A percentile compares a stretch with the other conserved stretches of the same genome.
Evolutionary conservation across 768 basidiomycete genomes (phyloP).

Genomic region (Hemileccinum rubropunctum): DNA sequence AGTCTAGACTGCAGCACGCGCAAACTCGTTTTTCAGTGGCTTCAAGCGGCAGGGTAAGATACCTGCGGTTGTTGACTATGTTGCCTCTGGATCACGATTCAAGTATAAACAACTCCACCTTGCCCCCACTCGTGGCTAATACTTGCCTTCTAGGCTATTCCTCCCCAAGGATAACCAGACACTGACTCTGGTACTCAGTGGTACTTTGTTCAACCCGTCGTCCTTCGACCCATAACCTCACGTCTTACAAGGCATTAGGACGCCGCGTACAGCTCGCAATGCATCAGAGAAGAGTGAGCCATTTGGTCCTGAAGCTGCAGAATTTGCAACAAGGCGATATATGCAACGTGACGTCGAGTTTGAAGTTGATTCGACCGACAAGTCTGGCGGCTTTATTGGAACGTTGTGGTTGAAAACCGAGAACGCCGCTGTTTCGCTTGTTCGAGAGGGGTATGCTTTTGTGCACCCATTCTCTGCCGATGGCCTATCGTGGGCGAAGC

Average conservation of each 20-base stretch:
- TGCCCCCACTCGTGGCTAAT: not conserved
- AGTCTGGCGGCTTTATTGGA: conserved; percentile 95
- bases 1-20: conserved; percentile 63
- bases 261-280: conserved; percentile 83
- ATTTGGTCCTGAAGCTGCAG: conserved; percentile 77
- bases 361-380: conserved; percentile 86
- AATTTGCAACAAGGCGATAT: conserved; percentile 74
- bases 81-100: conserved; percentile 92
- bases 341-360: conserved; percentile 97
- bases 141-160: conserved; percentile 53
- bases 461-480: conserved; percentile 91
- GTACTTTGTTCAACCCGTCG: conserved; percentile 33
- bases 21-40: conserved; percentile 81
- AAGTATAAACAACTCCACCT: conserved; percentile 51
- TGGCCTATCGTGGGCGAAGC: conserved; percentile 70
- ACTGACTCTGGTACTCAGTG: conserved; percentile 87
- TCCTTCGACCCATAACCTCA: conserved; percentile 5
- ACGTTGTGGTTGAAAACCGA: conserved; percentile 79
- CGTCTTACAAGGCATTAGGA: conserved; percentile 69
- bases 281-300: conserved; percentile 85
- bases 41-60: conserved; percentile 89
- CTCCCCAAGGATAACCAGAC: conserved; percentile 92
- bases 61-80: conserved; percentile 87
- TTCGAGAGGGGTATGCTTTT: conserved; percentile 82
- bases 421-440: conserved; percentile 82